These are phyloP conservation scores for Umbilicus rupestris DNA, from an alignment of 164 flowering plant genomes.

Conservation along the genomic window DNA sequence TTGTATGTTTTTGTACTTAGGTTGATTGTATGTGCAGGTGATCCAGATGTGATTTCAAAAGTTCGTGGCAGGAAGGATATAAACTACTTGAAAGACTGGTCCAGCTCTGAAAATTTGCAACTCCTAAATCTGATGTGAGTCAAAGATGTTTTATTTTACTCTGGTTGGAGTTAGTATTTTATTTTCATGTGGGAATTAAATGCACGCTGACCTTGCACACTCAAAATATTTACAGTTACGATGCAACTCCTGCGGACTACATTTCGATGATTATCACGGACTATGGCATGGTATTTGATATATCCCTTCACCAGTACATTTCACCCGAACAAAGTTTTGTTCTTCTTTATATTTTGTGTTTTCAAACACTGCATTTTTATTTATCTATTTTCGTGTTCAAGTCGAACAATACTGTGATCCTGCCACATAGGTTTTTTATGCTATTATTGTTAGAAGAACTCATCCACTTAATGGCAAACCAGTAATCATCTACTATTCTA, in stretches of 20 bases:
- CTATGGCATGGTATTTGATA: slow-evolving; percentile 82
- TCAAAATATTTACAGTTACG: slow-evolving; percentile 51
- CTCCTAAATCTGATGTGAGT: slow-evolving; percentile 72
- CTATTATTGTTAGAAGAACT: neutral
- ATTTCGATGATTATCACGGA: slow-evolving; percentile 86
- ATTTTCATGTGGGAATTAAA: neutral
- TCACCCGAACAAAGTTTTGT: neutral
- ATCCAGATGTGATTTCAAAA: slow-evolving; percentile 65
- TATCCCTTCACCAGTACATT: neutral
- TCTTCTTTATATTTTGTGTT: neutral
- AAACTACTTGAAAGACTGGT: slow-evolving; percentile 40
- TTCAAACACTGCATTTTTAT: neutral
- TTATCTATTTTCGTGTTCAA: neutral
- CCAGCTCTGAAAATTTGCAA: slow-evolving; percentile 52
- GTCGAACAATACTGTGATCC: neutral
- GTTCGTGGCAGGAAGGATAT: slow-evolving; percentile 60
- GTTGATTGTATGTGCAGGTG: slow-evolving; percentile 36
- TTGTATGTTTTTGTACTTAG: neutral
- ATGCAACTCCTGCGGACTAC: slow-evolving; percentile 88
- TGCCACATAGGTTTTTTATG: neutral
- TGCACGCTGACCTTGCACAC: neutral
- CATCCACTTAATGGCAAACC: neutral
- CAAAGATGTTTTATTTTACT: slow-evolving; percentile 1
- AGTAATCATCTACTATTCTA: no score
- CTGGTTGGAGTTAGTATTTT: neutral